phyloP scores from a whole-genome alignment of 2,329 filamentous ascomycete species.

The Monosporascus cannonballus region DNA sequence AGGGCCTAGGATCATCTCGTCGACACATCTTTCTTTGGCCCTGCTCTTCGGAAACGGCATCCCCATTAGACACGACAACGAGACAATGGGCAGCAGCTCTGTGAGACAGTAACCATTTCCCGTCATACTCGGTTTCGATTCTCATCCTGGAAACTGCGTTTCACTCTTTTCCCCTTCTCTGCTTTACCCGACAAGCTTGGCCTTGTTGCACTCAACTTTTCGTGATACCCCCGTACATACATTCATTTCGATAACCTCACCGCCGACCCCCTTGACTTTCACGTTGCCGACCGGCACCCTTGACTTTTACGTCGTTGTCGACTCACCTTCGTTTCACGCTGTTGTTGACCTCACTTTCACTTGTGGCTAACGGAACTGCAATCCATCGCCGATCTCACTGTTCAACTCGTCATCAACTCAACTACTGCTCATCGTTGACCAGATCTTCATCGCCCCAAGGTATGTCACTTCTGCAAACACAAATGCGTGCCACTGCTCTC shows the following conservation, averaged over 20 bases:
- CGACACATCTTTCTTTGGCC: too few relatives aligned
- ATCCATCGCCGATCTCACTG: too few relatives aligned
- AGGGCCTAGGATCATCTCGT: too few relatives aligned
- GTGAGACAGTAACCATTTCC: slow-evolving; percentile 9
- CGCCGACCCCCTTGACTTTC: not conserved
- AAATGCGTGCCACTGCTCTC: too few relatives aligned
- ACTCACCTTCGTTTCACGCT: not conserved
- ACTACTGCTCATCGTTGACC: too few relatives aligned
- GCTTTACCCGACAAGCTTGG: slow-evolving; percentile 14
- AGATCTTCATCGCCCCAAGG: too few relatives aligned
- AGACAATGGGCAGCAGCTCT: slow-evolving; percentile 6
- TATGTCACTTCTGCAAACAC: too few relatives aligned
- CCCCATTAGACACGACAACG: not conserved
- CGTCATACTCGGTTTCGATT: slow-evolving; percentile 6
- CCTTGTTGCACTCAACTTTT: slow-evolving; percentile 8
- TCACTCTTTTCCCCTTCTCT: slow-evolving; percentile 3
- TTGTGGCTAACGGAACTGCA: too few relatives aligned
- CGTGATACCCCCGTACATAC: not conserved
- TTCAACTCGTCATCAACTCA: too few relatives aligned
- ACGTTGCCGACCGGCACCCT: not conserved
- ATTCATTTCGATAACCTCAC: not conserved
- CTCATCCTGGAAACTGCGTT: slow-evolving; percentile 9
- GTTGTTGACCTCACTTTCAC: too few relatives aligned
- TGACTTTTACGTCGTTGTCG: not conserved
- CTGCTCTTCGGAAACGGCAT: too few relatives aligned